phyloP scores from a whole-genome alignment of 2,329 filamentous ascomycete genomes.

The Fusarium luffae region DNA sequence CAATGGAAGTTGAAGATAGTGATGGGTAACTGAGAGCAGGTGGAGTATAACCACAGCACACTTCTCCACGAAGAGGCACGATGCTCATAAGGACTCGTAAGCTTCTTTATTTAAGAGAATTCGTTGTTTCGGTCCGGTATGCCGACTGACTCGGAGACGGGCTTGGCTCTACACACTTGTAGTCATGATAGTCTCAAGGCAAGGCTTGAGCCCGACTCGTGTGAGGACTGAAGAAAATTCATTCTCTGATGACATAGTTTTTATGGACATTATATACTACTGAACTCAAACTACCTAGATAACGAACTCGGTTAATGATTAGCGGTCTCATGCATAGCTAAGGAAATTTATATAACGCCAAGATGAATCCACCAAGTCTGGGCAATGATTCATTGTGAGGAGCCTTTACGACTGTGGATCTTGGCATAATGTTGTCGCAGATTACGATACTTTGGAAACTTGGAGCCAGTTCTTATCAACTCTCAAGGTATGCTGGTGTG shows the following conservation, averaged over 20 bases:
- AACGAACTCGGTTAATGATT: neutral
- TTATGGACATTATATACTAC: neutral
- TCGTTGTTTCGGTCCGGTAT: slow-evolving; percentile 1
- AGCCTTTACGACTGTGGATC: neutral
- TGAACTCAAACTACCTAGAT: neutral
- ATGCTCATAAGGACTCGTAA: slow-evolving; percentile 26
- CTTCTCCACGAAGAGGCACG: slow-evolving; percentile 15
- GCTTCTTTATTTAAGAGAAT: slow-evolving; percentile 1
- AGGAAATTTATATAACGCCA: neutral
- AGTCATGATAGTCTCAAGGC: slow-evolving; percentile 6
- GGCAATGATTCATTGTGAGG: neutral
- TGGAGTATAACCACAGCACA: slow-evolving; percentile 15
- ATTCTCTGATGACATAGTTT: neutral
- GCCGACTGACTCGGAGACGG: slow-evolving; percentile 13
- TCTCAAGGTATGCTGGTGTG: neutral
- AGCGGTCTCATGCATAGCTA: neutral
- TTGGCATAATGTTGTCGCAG: neutral
- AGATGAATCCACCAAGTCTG: neutral
- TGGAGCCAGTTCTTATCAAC: neutral
- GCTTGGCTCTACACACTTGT: slow-evolving; percentile 13
- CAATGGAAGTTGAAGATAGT: slow-evolving; percentile 24
- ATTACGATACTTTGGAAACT: neutral
- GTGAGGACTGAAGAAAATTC: neutral
- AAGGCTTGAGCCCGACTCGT: neutral
- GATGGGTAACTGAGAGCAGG: slow-evolving; percentile 27